These are phyloP conservation scores for Psilocybe cyanescens DNA, from an alignment of 768 basidiomycete species.

Conservation along the genomic window DNA sequence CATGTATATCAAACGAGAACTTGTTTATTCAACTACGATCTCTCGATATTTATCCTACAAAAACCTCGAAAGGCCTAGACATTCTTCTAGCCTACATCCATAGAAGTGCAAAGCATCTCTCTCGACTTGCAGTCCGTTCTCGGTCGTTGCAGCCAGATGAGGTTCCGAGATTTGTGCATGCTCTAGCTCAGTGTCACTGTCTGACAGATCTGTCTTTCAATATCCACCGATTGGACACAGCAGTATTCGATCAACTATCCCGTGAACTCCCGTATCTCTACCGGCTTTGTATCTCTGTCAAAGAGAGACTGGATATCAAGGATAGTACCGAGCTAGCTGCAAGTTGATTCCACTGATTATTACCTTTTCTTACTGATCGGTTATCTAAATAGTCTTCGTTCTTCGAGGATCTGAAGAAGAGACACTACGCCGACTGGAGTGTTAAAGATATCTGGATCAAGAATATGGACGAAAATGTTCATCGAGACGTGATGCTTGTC, in stretches of 20 bases:
- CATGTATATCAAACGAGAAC: background rate
- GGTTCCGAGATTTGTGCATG: background rate
- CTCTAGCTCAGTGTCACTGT: background rate
- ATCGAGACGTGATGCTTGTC: background rate
- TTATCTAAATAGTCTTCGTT: background rate
- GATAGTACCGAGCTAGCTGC: background rate
- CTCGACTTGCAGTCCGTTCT: background rate
- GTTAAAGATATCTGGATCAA: background rate
- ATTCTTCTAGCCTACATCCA: background rate
- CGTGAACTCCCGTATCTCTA: background rate
- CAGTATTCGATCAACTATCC: background rate
- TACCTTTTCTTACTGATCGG: background rate
- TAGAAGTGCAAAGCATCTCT: background rate
- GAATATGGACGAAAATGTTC: background rate
- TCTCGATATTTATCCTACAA: conserved; percentile 5
- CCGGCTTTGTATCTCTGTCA: background rate
- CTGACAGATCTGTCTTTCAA: background rate
- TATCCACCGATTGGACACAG: background rate
- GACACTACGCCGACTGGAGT: background rate
- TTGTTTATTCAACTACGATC: background rate
- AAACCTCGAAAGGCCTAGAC: background rate
- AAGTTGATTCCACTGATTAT: background rate
- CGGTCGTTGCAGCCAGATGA: background rate
- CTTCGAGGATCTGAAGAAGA: background rate
- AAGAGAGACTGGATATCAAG: background rate